Base-by-base conservation (phyloP, 2,329 filamentous ascomycete genomes). In the Sarocladium kiliense region DNA sequence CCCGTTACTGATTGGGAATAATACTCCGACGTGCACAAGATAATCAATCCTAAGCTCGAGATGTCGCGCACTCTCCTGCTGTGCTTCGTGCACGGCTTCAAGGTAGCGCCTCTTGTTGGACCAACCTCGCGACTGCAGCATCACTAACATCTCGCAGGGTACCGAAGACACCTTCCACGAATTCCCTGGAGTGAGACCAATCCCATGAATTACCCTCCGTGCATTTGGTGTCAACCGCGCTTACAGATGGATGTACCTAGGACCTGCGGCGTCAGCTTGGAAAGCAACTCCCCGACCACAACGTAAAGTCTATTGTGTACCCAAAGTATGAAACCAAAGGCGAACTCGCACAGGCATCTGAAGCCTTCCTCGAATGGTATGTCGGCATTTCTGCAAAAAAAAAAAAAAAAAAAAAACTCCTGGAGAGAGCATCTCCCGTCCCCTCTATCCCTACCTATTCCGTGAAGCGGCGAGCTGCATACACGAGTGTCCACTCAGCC, bases 41-140 rank as follows among this genome's bases (percentile, higher is more conserved):
- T 16, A 47, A 9, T 39, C 36, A 9, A 39, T n/a, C 36, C 16
- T n/a, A 16, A 39, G 36, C 36, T 45, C 30, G 54, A n/a, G 6
- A 77, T 77, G 75, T 60, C 72, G 53, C 74, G 76, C 54, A 87
- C 86, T 21, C 68, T 91, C 3, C 71, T 91, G 2, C 75, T 91
- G 7, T 87, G 85, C 65, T 90, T 89, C 65, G 82, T 91, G 51
- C 87, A 91, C 67, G 87, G 87, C 47, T 90, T 90, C 77, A 88
- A 88, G 74, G 81, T 80, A 23, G 51, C 58, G 12, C 36, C 12
- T 23, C 18, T 26, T 21, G 7, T 30, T n/a, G 25, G 10, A 45
- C 16, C 3, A 9, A 21, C 41, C 12, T 41, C n/a, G 6, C 36
- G 36, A 9, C 36, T 39, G 36, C 36, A 36, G 55, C n/a, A 50